Evolutionary conservation across 768 basidiomycete genomes (phyloP).

Genomic region (Tubosaeta brunneosetosa): DNA sequence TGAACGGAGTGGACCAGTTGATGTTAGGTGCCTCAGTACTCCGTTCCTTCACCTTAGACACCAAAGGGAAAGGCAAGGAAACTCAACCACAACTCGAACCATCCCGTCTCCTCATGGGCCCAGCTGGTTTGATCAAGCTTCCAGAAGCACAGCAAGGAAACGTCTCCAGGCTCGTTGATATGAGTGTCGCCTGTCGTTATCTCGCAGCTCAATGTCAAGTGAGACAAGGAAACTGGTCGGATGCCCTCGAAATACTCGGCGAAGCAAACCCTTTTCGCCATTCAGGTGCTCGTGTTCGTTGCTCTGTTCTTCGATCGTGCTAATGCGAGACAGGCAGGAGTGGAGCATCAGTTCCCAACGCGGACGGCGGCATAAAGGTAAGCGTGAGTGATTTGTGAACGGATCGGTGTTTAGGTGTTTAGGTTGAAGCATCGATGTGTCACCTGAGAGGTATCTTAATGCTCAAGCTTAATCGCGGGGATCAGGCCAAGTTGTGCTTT

Average conservation of each 20-base stretch:
- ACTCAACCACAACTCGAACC: slow-evolving; percentile 33
- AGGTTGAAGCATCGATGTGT: slow-evolving; percentile 98
- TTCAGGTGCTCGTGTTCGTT: slow-evolving; percentile 42
- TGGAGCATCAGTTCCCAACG: slow-evolving; percentile 69
- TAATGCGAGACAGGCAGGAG: slow-evolving; percentile 43
- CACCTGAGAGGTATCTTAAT: slow-evolving; percentile 90
- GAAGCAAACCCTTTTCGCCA: slow-evolving; percentile 86
- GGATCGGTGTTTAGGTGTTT: slow-evolving; percentile 2
- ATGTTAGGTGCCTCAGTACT: slow-evolving; percentile 31
- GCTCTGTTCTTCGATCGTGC: not conserved
- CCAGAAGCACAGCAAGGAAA: slow-evolving; percentile 59
- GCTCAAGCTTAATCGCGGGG: slow-evolving; percentile 87
- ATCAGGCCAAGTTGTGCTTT: slow-evolving; percentile 90
- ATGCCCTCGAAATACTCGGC: slow-evolving; percentile 89
- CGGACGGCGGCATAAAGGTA: slow-evolving; percentile 95
- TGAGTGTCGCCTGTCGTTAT: slow-evolving; percentile 94
- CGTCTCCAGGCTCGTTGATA: slow-evolving; percentile 80
- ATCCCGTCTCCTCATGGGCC: slow-evolving; percentile 64
- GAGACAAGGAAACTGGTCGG: slow-evolving; percentile 86
- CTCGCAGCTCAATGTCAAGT: slow-evolving; percentile 94
- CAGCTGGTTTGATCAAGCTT: slow-evolving; percentile 66
- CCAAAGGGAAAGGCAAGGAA: slow-evolving; percentile 65
- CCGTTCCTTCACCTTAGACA: slow-evolving; percentile 36
- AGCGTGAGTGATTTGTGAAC: slow-evolving; percentile 11
- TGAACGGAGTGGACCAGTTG: slow-evolving; percentile 20